Conservation (phyloP, 306 rosid genomes). For the Gillenia trifoliata region DNA sequence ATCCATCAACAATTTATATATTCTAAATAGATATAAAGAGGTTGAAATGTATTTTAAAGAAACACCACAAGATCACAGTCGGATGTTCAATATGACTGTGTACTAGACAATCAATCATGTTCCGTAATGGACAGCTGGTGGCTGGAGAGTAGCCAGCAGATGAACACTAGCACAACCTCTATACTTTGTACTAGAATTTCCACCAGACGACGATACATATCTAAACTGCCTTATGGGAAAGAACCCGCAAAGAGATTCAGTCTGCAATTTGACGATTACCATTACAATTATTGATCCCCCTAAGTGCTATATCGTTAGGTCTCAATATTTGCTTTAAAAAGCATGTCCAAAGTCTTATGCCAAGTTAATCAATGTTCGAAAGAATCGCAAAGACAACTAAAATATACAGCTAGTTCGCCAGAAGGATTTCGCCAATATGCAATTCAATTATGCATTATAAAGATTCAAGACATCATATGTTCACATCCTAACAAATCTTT, state of each 20-base stretch:
- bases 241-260: not conserved
- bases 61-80: not conserved
- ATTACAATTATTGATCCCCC: not conserved
- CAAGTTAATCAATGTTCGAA: not conserved
- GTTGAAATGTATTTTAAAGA: not conserved
- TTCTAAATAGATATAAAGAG: not conserved
- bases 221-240: not conserved
- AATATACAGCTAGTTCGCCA: not conserved
- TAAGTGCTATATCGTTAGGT: not conserved
- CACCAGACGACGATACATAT: not conserved
- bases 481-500: conserved; percentile 13
- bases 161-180: not conserved
- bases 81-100: not conserved
- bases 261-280: not conserved
- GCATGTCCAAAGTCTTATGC: not conserved
- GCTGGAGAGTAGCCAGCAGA: not conserved
- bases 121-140: not conserved
- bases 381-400: not conserved
- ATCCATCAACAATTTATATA: not conserved
- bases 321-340: not conserved
- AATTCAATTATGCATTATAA: conserved; percentile 11
- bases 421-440: not conserved
- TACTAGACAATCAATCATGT: not conserved
- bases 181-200: not conserved
- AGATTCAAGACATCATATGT: conserved; percentile 7